Evolutionary conservation across 1,139 yeast genomes (phyloP).

Genomic region (Groenewaldozyma sp.): DNA sequence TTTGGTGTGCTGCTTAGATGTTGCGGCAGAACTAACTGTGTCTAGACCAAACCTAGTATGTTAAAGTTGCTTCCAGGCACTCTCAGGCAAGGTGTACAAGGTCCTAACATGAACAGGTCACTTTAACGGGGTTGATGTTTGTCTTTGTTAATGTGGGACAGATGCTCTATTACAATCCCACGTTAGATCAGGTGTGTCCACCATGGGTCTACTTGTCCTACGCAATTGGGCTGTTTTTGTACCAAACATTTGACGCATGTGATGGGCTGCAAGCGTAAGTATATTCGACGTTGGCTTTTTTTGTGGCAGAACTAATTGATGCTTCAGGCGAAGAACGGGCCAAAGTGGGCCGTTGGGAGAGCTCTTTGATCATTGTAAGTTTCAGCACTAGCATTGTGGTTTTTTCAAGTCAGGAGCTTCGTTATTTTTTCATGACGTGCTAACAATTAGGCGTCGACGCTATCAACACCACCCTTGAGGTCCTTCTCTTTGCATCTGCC

Average conservation of each 20-base stretch:
- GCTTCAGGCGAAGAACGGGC: slow-evolving; percentile 55
- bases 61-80: too few species aligned
- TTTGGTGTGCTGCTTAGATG: slow-evolving; percentile 5
- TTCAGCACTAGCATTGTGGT: not conserved
- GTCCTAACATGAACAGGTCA: slow-evolving; percentile 53
- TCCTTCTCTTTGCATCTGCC: slow-evolving; percentile 62
- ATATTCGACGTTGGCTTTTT: not conserved
- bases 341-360: slow-evolving; percentile 95
- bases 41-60: slow-evolving; percentile 19
- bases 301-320: not conserved
- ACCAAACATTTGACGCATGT: slow-evolving; percentile 94
- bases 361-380: slow-evolving; percentile 75
- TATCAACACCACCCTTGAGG: slow-evolving; percentile 74
- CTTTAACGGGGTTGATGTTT: slow-evolving; percentile 68
- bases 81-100: too few species aligned
- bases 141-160: slow-evolving; percentile 54
- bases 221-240: slow-evolving; percentile 77
- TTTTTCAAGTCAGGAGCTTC: too few species aligned
- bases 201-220: slow-evolving; percentile 73
- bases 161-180: slow-evolving; percentile 69
- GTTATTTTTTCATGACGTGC: too few species aligned
- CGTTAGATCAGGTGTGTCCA: slow-evolving; percentile 51
- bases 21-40: slow-evolving; percentile 1
- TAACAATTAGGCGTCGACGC: slow-evolving; percentile 48
- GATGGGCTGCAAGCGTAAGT: slow-evolving; percentile 85